Percentiles rank a stretch among this genome's conserved stretches.
phyloP scores from a whole-genome alignment of 2,329 filamentous ascomycete genomes.

The Pseudogymnoascus sp. region DNA sequence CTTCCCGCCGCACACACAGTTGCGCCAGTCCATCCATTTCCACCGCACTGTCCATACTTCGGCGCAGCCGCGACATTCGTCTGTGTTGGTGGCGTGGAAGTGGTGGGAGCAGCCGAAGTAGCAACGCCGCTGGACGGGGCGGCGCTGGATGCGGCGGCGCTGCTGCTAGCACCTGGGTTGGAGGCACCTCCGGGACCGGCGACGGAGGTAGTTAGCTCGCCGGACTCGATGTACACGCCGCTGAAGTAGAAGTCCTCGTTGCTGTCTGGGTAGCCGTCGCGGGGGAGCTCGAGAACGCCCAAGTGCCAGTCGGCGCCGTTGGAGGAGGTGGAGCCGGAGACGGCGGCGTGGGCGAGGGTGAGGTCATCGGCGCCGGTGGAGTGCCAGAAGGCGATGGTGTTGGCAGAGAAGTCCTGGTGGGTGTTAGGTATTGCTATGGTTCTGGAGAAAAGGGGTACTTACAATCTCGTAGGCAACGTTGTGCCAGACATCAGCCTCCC shows the following conservation, averaged over 20 bases:
- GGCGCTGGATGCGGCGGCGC: not conserved
- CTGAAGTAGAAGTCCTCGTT: conserved; percentile 66
- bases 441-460: conserved; percentile 16
- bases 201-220: conserved; percentile 36
- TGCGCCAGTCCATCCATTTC: conserved; percentile 25
- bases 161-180: not conserved
- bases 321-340: conserved; percentile 53
- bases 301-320: conserved; percentile 69
- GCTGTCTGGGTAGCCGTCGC: conserved; percentile 44
- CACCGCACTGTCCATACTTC: conserved; percentile 30
- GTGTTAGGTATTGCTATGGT: conserved; percentile 3
- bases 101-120: conserved; percentile 11
- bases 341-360: conserved; percentile 50
- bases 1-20: conserved; percentile 23
- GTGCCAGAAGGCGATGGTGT: conserved; percentile 62
- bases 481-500: conserved; percentile 61
- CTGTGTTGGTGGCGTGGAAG: not conserved
- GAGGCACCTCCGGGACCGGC: conserved; percentile 26
- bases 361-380: conserved; percentile 55
- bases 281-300: conserved; percentile 59
- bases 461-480: conserved; percentile 67
- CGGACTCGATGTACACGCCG: conserved; percentile 63
- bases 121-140: not conserved
- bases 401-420: conserved; percentile 48
- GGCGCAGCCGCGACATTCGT: conserved; percentile 12